Conservation (phyloP, 2,329 filamentous ascomycete genomes). For the Domatiomyces globalis region DNA sequence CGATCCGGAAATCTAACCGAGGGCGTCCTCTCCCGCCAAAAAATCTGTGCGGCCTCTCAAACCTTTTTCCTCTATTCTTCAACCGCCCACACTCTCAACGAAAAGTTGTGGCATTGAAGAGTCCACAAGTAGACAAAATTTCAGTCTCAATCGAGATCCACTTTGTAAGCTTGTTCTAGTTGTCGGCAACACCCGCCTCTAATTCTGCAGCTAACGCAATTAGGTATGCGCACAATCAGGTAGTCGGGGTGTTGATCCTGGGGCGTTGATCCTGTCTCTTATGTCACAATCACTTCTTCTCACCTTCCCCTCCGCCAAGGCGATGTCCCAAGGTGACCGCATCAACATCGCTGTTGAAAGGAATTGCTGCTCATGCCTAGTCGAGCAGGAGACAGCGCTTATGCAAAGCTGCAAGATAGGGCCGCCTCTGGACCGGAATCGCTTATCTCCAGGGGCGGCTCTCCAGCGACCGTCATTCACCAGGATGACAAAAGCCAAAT, state of each 20-base stretch:
- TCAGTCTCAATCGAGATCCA: neutral
- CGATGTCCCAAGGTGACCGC: conserved; percentile 1
- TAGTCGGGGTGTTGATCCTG: neutral
- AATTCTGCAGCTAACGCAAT: neutral
- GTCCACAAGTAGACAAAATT: neutral
- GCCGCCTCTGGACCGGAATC: neutral
- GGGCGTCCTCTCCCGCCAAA: neutral
- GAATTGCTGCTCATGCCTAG: conserved; percentile 8
- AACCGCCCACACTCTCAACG: neutral
- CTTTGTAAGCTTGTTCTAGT: neutral
- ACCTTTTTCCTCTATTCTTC: neutral
- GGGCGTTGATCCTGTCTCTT: neutral
- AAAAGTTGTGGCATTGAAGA: neutral
- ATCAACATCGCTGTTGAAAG: conserved; percentile 8
- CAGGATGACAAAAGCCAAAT: neutral
- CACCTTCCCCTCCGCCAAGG: neutral
- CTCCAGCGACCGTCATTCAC: neutral
- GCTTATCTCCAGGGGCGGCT: neutral
- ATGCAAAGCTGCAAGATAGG: neutral
- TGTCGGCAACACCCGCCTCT: neutral
- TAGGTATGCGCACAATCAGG: neutral
- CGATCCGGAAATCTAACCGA: neutral
- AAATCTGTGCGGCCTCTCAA: neutral
- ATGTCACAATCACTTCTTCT: neutral
- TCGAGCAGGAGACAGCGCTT: conserved; percentile 3